Percentiles rank a stretch among this genome's conserved stretches.
Conservation (phyloP, 345 rosid species). For the Brassica juncea region DNA sequence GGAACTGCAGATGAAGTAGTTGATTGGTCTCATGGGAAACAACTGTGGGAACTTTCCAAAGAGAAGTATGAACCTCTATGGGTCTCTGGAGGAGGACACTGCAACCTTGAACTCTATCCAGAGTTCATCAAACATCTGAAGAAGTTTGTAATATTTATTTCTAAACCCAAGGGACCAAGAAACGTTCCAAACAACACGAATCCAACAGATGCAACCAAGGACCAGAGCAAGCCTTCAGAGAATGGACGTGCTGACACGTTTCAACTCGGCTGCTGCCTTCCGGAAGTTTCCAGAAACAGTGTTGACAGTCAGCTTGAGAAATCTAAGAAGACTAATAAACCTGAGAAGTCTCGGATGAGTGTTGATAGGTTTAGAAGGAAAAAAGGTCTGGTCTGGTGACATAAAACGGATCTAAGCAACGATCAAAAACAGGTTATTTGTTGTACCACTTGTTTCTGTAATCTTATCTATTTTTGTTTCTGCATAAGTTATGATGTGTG, state of each 20-base stretch:
- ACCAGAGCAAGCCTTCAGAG: conserved; percentile 54
- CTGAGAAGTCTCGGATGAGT: conserved; percentile 94
- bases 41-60: conserved; percentile 84
- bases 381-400: conserved; percentile 78
- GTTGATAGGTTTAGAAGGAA: conserved; percentile 83
- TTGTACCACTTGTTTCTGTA: conserved; percentile 19
- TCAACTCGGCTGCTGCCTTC: conserved; percentile 62
- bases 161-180: conserved; percentile 57
- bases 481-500: conserved; percentile 31
- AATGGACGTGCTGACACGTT: conserved; percentile 64
- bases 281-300: conserved; percentile 89
- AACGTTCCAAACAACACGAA: conserved; percentile 44
- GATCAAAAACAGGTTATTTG: conserved; percentile 16
- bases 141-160: conserved; percentile 67
- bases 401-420: background rate
- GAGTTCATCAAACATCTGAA: conserved; percentile 88
- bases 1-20: conserved; percentile 96
- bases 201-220: conserved; percentile 43
- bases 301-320: conserved; percentile 94
- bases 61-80: conserved; percentile 87
- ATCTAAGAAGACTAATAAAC: conserved; percentile 79
- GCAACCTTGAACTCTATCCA: conserved; percentile 91
- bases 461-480: conserved; percentile 17
- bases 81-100: conserved; percentile 91
- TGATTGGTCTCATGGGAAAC: conserved; percentile 89